Evolutionary conservation across 768 basidiomycete genomes (phyloP).

Genomic region (Serendipita sp.): DNA sequence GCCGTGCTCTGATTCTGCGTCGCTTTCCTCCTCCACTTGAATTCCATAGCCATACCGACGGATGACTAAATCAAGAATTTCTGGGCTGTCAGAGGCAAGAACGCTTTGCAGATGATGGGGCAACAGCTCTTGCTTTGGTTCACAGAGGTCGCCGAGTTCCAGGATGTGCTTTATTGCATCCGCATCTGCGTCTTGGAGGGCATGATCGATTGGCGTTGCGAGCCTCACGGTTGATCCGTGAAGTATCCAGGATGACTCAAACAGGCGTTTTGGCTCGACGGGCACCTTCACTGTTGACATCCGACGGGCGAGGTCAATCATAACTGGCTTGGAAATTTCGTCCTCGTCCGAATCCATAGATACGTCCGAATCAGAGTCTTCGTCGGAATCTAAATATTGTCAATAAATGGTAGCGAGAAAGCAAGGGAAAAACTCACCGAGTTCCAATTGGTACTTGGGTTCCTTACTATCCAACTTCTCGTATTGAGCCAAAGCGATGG

Average conservation of each 20-base stretch:
- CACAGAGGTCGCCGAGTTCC: slow-evolving; percentile 19
- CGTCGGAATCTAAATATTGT: slow-evolving; percentile 21
- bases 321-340: slow-evolving; percentile 22
- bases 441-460: slow-evolving; percentile 20
- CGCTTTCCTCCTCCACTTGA: slow-evolving; percentile 13
- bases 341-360: slow-evolving; percentile 11
- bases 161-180: slow-evolving; percentile 34
- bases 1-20: slow-evolving; percentile 22
- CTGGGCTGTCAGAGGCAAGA: slow-evolving; percentile 26
- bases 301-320: slow-evolving; percentile 34
- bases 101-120: slow-evolving; percentile 17
- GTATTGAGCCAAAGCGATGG: slow-evolving; percentile 41
- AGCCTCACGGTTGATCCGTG: slow-evolving; percentile 17
- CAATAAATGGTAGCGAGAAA: neutral
- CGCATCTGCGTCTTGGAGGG: slow-evolving; percentile 31
- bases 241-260: slow-evolving; percentile 13
- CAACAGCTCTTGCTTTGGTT: slow-evolving; percentile 19
- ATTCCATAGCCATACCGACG: slow-evolving; percentile 26
- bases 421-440: slow-evolving; percentile 18
- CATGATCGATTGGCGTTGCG: slow-evolving; percentile 13
- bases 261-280: slow-evolving; percentile 24
- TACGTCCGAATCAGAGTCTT: slow-evolving; percentile 16
- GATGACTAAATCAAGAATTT: slow-evolving; percentile 42
- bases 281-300: slow-evolving; percentile 29
- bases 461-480: slow-evolving; percentile 21